phyloP scores from a whole-genome alignment of 78 protist genomes.

The Dictyostelium brefeldianum region DNA sequence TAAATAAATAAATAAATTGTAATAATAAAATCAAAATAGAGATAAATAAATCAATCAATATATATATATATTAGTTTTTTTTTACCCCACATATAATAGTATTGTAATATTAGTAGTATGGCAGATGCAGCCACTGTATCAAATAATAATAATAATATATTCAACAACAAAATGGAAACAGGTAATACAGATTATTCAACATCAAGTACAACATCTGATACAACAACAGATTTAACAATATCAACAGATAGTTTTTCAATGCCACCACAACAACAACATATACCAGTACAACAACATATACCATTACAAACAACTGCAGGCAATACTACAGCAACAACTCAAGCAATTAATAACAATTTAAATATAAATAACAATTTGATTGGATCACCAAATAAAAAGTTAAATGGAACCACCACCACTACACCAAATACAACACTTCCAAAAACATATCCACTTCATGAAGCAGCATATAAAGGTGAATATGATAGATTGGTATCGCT shows the following conservation, averaged over 20 bases:
- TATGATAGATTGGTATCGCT: conserved; percentile 57
- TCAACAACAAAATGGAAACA: no score
- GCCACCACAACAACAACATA: background rate
- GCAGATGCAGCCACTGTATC: conserved; percentile 24
- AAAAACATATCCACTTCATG: conserved; percentile 58
- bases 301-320: background rate
- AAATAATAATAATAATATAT: background rate
- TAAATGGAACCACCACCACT: no score
- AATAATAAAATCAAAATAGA: no score
- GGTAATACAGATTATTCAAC: conserved; percentile 29
- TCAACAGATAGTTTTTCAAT: conserved; percentile 48
- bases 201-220: conserved; percentile 13
- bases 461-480: conserved; percentile 74
- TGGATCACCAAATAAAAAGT: background rate
- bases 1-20: no score
- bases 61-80: no score
- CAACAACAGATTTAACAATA: conserved; percentile 36
- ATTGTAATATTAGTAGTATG: background rate
- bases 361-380: background rate
- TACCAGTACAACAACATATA: background rate
- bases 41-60: no score
- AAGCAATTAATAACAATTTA: background rate
- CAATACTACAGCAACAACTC: background rate
- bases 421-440: background rate
- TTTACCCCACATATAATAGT: no score